phyloP scores from a whole-genome alignment of 164 flowering plant species.

The Aristolochia californica region DNA sequence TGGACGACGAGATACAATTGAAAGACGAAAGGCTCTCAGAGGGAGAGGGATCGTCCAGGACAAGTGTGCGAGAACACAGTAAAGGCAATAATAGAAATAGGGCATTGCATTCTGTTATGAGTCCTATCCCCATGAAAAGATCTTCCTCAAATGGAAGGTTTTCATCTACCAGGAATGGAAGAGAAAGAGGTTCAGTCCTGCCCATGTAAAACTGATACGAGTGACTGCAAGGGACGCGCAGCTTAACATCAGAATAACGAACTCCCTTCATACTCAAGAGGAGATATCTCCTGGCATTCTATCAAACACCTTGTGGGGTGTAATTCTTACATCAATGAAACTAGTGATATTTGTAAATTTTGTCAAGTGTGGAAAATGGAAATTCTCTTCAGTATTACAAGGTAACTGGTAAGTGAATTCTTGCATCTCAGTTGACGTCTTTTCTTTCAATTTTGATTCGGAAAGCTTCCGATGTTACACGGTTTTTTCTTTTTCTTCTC shows the following conservation, averaged over 20 bases:
- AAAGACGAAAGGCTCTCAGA: not conserved
- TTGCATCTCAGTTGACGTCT: too few relatives aligned
- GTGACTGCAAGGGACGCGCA: not conserved
- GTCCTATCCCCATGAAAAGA: conserved; percentile 43
- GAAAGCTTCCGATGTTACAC: too few relatives aligned
- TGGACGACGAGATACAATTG: conserved; percentile 1
- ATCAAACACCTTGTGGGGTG: not conserved
- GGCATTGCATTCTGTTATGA: conserved; percentile 27
- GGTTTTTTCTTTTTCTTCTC: too few relatives aligned
- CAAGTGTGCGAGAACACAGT: conserved; percentile 14
- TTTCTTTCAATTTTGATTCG: too few relatives aligned
- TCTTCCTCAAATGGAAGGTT: conserved; percentile 66
- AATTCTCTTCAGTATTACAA: too few relatives aligned
- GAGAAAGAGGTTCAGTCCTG: conserved; percentile 17
- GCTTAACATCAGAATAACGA: not conserved
- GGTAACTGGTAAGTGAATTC: too few relatives aligned
- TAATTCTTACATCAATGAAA: conserved; percentile 1
- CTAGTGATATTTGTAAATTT: not conserved
- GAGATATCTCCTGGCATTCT: not conserved
- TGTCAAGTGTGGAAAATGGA: too few relatives aligned
- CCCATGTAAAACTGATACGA: conserved; percentile 8
- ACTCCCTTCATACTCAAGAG: not conserved
- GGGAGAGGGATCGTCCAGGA: conserved; percentile 27
- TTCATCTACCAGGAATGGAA: conserved; percentile 28
- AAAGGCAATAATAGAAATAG: conserved; percentile 19